phyloP scores from a whole-genome alignment of 2,329 filamentous ascomycete genomes.

The Dothiorella sarmentorum region DNA sequence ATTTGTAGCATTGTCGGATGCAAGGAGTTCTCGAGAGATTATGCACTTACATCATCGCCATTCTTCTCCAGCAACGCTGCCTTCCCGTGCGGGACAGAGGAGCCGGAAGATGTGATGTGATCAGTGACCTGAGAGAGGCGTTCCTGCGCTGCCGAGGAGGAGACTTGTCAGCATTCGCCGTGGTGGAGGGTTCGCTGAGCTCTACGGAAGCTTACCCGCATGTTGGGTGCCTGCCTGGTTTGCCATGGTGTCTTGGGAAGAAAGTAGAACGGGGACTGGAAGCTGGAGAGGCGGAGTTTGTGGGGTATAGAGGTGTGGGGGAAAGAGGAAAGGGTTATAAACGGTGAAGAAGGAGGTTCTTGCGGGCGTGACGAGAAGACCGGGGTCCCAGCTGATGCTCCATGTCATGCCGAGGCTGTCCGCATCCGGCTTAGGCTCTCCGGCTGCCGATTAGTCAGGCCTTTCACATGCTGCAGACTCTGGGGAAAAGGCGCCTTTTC shows the following conservation, averaged over 20 bases:
- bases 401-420: constrained; percentile 22
- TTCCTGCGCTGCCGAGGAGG: constrained; percentile 47
- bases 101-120: constrained; percentile 49
- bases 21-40: too few species aligned
- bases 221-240: constrained; percentile 34
- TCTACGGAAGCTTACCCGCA: constrained; percentile 8
- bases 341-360: neutral
- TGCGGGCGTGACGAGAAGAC: constrained; percentile 9
- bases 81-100: constrained; percentile 36
- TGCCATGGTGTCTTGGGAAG: constrained; percentile 29
- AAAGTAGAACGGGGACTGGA: neutral
- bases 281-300: constrained; percentile 16
- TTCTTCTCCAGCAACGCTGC: constrained; percentile 50
- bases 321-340: neutral
- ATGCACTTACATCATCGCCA: constrained; percentile 52
- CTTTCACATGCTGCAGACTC: constrained; percentile 26
- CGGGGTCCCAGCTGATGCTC: constrained; percentile 13
- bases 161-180: neutral
- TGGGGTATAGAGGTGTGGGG: neutral
- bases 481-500: neutral
- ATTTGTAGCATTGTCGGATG: too few species aligned
- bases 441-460: neutral
- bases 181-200: neutral
- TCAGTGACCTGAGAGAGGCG: constrained; percentile 58
- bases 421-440: constrained; percentile 18